Evolutionary conservation across 78 protist genomes (phyloP).

Genomic region (Guillardia theta): DNA sequence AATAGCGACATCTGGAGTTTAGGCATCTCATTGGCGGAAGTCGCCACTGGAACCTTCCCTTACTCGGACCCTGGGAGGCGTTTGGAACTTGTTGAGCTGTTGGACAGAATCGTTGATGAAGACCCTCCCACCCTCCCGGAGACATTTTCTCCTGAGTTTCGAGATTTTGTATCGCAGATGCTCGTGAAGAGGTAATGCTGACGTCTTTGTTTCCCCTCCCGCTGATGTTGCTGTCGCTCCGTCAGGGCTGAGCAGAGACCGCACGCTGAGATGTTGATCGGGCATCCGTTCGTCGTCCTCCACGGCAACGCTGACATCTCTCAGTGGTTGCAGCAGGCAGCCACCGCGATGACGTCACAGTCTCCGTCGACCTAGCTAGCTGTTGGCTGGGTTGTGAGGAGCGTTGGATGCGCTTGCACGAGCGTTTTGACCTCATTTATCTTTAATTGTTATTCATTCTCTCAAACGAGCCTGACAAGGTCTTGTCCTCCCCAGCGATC

Average conservation of each 20-base stretch:
- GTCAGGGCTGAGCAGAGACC: not conserved
- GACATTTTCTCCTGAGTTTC: not conserved
- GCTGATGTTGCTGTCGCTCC: not conserved
- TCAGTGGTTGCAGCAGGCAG: not conserved
- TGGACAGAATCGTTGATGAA: not conserved
- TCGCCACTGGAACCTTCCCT: not conserved
- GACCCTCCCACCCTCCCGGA: not conserved
- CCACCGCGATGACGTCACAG: no score
- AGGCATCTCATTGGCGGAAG: not conserved
- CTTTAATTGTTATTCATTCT: no score
- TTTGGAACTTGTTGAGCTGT: not conserved
- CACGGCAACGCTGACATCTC: not conserved
- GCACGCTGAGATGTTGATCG: not conserved
- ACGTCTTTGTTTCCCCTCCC: not conserved
- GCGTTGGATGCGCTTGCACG: no score
- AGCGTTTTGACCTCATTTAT: no score
- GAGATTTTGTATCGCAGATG: not conserved
- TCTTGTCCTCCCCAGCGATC: no score
- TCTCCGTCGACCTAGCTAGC: no score
- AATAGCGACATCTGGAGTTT: slow-evolving; percentile 1
- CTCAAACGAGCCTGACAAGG: no score
- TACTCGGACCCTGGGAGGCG: not conserved
- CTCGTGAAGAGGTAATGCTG: not conserved
- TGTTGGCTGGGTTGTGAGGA: no score
- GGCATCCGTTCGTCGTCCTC: not conserved